These are phyloP conservation scores for Mycena venus DNA, from an alignment of 768 basidiomycete species.

Conservation along the genomic window DNA sequence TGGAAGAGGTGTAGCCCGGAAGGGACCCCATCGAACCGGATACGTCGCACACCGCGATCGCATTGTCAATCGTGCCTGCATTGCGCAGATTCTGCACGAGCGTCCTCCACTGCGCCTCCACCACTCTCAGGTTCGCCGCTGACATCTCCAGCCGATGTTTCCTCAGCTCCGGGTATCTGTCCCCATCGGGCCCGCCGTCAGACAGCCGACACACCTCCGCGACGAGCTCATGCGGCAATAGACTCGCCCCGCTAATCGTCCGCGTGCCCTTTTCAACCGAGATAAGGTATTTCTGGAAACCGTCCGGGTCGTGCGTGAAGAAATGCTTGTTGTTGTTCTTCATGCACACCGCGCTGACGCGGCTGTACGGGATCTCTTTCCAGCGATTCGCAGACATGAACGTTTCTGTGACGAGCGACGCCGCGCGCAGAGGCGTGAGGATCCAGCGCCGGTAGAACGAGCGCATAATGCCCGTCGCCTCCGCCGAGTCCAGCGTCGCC, in stretches of 20 bases:
- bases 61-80: conserved; percentile 69
- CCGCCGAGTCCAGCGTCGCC: conserved; percentile 37
- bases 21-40: conserved; percentile 77
- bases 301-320: conserved; percentile 66
- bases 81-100: conserved; percentile 67
- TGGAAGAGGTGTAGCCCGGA: too few relatives aligned
- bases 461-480: conserved; percentile 60
- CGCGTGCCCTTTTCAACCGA: conserved; percentile 68
- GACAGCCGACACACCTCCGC: conserved; percentile 46
- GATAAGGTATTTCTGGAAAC: conserved; percentile 71
- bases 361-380: conserved; percentile 68
- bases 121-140: conserved; percentile 56
- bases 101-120: conserved; percentile 78
- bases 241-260: conserved; percentile 74
- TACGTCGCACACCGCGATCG: conserved; percentile 80
- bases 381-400: conserved; percentile 74
- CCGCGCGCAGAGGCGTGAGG: conserved; percentile 67
- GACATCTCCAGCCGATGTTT: conserved; percentile 46
- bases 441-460: conserved; percentile 71
- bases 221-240: conserved; percentile 75
- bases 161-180: conserved; percentile 32
- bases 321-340: conserved; percentile 67
- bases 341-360: conserved; percentile 77
- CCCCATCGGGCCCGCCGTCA: background rate
- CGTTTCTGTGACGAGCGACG: conserved; percentile 64